Base-by-base conservation (phyloP, 805 yeast species). In the Soucietia sequanensis region DNA sequence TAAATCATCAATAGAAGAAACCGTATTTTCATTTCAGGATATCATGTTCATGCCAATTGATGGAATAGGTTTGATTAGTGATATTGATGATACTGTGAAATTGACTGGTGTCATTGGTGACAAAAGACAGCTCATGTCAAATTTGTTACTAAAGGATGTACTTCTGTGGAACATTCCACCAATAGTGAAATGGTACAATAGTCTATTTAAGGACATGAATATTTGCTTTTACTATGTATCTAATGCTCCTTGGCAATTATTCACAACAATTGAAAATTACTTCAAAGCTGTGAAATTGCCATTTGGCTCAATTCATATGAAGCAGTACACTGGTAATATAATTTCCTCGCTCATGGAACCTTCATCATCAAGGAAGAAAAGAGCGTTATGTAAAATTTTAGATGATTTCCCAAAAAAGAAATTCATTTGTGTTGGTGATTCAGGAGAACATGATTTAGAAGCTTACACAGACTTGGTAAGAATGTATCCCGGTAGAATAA, bases 401-500 rank as follows among this genome's bases (percentile, higher is more conserved):
- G 56, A 62, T 2, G 95, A 90, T 51, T 91, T 87, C 53, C 88
- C 95, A 0, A 41, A 75, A 1, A 80, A 90, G 44, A 80, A 76
- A 49, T 91, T 93, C 54, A 72, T 93, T 16, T 65, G 95, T 33
- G 74, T 93, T 11, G 99, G 99, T 21, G 99, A 93, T 56, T 83
- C 96, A 2, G 98, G 98, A 2, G 99, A 93, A 54, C 83, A 82
- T 44, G 99, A 93, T 62, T 65, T 91, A 27, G 99, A 95, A 52
- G 95, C 97, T 0, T 93, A 93, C 55, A 71, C 78, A 5, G 81
- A 81, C 18, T 62, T 89, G 22, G 85, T 95, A 0, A 60, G 66
- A 25, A 44, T 54, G 21, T 77, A 65, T 48, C 95, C 96, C 0
- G 61, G 67, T 4, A 82, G 78, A 42, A 68, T 93, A 0, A 43